These are phyloP conservation scores for Xylaria arbuscula DNA, from an alignment of 2,329 filamentous ascomycete genomes.

Conservation along the genomic window DNA sequence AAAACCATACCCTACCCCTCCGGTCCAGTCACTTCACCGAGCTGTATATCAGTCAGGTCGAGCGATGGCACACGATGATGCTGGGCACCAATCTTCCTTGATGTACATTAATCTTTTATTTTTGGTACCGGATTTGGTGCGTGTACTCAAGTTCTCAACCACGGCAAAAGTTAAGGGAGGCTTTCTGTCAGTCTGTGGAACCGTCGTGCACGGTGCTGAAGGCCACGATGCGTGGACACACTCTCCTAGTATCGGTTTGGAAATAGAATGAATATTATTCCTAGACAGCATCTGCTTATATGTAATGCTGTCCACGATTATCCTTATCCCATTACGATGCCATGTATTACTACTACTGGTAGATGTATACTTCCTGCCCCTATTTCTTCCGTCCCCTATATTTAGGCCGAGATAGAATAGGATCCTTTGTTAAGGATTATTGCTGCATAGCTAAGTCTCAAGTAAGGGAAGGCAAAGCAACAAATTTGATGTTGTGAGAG, in stretches of 20 bases:
- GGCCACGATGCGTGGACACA: not conserved
- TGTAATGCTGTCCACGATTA: not conserved
- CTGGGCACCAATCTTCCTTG: too few species aligned
- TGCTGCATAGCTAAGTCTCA: too few species aligned
- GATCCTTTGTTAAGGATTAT: too few species aligned
- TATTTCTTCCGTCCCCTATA: too few species aligned
- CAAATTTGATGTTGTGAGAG: not conserved
- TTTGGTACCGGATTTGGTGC: not conserved
- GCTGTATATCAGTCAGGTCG: constrained; percentile 24
- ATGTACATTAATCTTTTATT: constrained; percentile 9
- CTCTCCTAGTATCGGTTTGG: not conserved
- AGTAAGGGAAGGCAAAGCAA: too few species aligned
- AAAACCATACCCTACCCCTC: too few species aligned
- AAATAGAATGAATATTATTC: not conserved
- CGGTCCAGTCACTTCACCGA: too few species aligned
- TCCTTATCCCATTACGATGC: not conserved
- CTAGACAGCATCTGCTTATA: not conserved
- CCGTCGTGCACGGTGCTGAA: not conserved
- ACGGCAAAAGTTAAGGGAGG: not conserved
- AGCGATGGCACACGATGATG: not conserved
- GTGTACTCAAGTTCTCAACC: not conserved
- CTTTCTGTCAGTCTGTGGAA: not conserved
- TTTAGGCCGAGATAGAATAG: too few species aligned
- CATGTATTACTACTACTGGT: too few species aligned
- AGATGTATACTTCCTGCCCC: too few species aligned